Base-by-base conservation (phyloP, 2,329 filamentous ascomycete species). In the Xylariaceae sp. region DNA sequence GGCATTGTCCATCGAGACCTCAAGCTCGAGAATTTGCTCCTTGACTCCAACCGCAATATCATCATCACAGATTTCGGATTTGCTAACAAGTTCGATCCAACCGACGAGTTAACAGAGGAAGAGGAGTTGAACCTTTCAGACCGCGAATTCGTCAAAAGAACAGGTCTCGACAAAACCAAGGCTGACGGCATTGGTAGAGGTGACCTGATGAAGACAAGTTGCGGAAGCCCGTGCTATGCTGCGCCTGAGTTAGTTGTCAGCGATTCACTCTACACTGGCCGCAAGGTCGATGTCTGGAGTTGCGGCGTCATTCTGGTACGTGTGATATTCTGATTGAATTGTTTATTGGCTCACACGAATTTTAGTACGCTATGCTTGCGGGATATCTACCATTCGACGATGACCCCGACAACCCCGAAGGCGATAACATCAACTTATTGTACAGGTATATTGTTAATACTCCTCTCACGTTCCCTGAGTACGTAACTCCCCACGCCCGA, bases 61-160 rank as follows among this genome's bases (percentile, higher is more conserved):
- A 99, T 99, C 76, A 99, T 99, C 72, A 99, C 94, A 13, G 94
- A 99, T 76, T 99, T 99, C 75, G 94, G 94, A 15, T 99, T 99
- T 73, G 94, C 94, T 67, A 99, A 99, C 75, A 97, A 92, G 0
- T 99, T 99, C 71, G 89, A 97, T 71, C 85, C 94, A 0, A 77
- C 80, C 42, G 94, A 99, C 71, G 92, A 97, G 73, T 81, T 99
- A 45, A 85, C 84, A 3, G 91, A 96, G 61, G 92, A 97, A 60
- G 89, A 97, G 66, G 94, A 97, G 74, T 84, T 91, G 69, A 90
- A 92, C 64, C 78, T 99, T 18, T 83, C 85, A 30, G 93, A 96
- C 71, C 89, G 90, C 66, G 92, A 97, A 15, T 94, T 88, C 71
- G 88, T 97, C 62, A 93, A 93, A 77, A 82, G 87, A 55, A 82